Base-by-base conservation (phyloP, 345 rosid species). In the Balakata baccata region DNA sequence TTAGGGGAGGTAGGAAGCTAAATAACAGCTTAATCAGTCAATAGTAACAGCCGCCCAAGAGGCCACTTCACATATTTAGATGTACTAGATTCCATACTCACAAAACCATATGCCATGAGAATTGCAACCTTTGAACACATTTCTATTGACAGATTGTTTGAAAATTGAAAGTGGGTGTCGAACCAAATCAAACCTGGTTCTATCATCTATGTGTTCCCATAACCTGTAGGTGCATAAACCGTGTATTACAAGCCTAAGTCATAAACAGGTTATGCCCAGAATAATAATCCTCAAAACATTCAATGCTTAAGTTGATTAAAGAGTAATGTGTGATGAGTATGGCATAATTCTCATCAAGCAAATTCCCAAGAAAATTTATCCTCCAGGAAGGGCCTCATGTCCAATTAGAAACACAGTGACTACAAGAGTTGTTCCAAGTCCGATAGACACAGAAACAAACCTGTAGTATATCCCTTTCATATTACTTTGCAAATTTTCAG, bases 381-480 rank as follows among this genome's bases (percentile, higher is more conserved):
- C 13, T n/a, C 34, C 47, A 68, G 7, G 62, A 10, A 7, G 34
- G 34, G 34, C 34, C 34, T 29, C 34, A 29, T 29, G 34, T 29
- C 34, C 47, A 43, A 43, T 43, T 6, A 65, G 5, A 25, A 56
- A 4, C 18, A 20, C 25, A 47, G 13, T 5, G 22, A 41, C 17
- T 17, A 56, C 46, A 10, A 20, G 34, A 29, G 22, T 34, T 34
- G 45, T 50, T 13, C 13, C 13, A 38, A 25, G 11, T 52, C 22
- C 3, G 12, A 7, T 64, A 14, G 18, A 43, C 29, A 14, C 7
- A 34, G 58, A 80, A 85, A 78, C 79, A 59, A 64, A 92, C 98
- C 99, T 89, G 94, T 92, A 92, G 70, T 91, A 94, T 56, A 92
- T 83, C 37, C 91, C 82, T 89, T 92, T 95, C 94, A 89, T 84